Evolutionary conservation across 1,139 yeast genomes (phyloP).

Genomic region (Zygotorulaspora mrakii): DNA sequence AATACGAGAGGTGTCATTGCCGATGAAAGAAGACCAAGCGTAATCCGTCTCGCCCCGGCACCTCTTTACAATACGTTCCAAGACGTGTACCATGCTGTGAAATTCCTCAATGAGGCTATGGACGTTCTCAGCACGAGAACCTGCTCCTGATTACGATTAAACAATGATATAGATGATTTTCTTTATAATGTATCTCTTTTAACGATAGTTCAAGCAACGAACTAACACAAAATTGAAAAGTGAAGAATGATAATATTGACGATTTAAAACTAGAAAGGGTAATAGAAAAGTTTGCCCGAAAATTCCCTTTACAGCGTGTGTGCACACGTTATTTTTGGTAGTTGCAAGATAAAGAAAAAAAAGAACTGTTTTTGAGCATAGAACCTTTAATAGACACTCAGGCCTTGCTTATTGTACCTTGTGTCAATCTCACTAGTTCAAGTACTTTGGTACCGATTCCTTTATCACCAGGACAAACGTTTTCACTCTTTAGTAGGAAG

Average conservation of each 20-base stretch:
- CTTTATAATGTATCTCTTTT: neutral
- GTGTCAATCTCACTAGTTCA: neutral
- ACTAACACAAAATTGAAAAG: conserved; percentile 5
- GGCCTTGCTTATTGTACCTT: too few relatives aligned
- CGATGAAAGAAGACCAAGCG: conserved; percentile 88
- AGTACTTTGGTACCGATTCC: neutral
- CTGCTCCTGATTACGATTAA: too few relatives aligned
- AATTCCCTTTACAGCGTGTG: conserved; percentile 2
- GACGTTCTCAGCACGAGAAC: conserved; percentile 11
- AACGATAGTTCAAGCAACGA: too few relatives aligned
- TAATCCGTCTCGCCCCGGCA: conserved; percentile 76
- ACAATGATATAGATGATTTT: neutral
- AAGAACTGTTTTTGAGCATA: neutral
- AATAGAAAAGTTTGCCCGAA: conserved; percentile 3
- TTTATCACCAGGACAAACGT: neutral
- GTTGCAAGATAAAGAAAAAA: neutral
- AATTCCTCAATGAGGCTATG: conserved; percentile 45
- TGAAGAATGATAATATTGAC: conserved; percentile 3
- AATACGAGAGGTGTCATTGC: conserved; percentile 61
- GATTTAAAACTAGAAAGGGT: conserved; percentile 2
- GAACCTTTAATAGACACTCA: too few relatives aligned
- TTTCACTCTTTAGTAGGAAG: neutral
- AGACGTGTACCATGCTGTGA: conserved; percentile 53
- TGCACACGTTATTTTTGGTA: neutral
- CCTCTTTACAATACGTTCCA: conserved; percentile 76